phyloP scores from a whole-genome alignment of 2,329 filamentous ascomycete species.

The Claviceps fusiformis region DNA sequence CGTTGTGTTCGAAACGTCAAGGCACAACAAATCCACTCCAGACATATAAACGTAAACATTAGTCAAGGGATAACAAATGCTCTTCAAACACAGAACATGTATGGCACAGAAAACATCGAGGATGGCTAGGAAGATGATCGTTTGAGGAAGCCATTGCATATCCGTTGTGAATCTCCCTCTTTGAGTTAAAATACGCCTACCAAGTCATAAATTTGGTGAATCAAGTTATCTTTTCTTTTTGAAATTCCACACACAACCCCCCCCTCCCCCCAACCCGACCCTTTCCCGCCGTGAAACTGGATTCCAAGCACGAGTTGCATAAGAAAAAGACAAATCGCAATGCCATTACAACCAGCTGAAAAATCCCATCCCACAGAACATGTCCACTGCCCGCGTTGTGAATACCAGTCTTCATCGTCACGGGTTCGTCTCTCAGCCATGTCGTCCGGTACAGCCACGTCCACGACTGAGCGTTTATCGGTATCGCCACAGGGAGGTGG shows the following conservation, averaged over 20 bases:
- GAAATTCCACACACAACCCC: neutral
- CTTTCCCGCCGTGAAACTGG: neutral
- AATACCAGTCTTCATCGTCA: neutral
- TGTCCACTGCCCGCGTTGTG: neutral
- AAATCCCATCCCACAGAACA: neutral
- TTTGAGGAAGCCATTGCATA: neutral
- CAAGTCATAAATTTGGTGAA: neutral
- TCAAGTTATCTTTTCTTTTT: neutral
- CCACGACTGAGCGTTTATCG: slow-evolving; percentile 42
- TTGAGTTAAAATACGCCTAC: neutral
- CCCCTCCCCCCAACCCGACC: too few relatives aligned
- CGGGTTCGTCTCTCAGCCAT: neutral
- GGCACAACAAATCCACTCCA: too few relatives aligned
- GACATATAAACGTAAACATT: too few relatives aligned
- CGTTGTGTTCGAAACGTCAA: too few relatives aligned
- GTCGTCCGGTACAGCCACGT: neutral
- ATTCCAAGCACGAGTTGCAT: slow-evolving; percentile 4
- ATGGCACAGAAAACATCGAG: too few relatives aligned
- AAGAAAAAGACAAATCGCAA: slow-evolving; percentile 2
- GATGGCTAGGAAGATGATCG: neutral
- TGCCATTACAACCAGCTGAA: slow-evolving; percentile 5
- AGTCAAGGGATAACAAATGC: too few relatives aligned
- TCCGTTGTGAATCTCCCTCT: neutral
- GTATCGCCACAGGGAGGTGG: slow-evolving; percentile 97
- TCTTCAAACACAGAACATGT: too few relatives aligned